phyloP scores from a whole-genome alignment of 2,329 filamentous ascomycete species.

The Colletotrichum siamense region DNA sequence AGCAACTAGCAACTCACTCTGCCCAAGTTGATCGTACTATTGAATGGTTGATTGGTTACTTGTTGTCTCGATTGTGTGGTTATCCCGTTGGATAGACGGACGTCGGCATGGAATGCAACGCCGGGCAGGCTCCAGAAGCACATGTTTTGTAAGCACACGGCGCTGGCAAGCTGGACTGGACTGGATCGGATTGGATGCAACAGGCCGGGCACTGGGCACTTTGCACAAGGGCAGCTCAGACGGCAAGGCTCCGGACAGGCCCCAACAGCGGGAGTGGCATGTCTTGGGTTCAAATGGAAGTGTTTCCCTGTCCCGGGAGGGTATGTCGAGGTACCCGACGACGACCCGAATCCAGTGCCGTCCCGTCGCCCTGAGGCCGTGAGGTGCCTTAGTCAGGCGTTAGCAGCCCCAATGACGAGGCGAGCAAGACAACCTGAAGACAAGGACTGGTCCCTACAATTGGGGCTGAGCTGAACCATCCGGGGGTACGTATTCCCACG shows the following conservation, averaged over 20 bases:
- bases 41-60: background rate
- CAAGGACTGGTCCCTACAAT: background rate
- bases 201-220: background rate
- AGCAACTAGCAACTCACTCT: background rate
- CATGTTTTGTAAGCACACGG: background rate
- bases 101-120: background rate
- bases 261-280: background rate
- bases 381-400: background rate
- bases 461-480: slow-evolving; percentile 5
- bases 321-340: background rate
- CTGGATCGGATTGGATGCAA: background rate
- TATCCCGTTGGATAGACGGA: background rate
- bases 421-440: background rate
- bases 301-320: background rate
- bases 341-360: background rate
- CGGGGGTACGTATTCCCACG: background rate
- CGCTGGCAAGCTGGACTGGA: background rate
- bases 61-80: background rate
- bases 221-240: background rate
- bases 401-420: background rate
- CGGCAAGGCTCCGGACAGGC: background rate
- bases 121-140: background rate
- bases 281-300: background rate
- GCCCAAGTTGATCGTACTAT: background rate
- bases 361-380: background rate